Conservation (phyloP, 148 eudicot species). For the Amaranthus cruentus region DNA sequence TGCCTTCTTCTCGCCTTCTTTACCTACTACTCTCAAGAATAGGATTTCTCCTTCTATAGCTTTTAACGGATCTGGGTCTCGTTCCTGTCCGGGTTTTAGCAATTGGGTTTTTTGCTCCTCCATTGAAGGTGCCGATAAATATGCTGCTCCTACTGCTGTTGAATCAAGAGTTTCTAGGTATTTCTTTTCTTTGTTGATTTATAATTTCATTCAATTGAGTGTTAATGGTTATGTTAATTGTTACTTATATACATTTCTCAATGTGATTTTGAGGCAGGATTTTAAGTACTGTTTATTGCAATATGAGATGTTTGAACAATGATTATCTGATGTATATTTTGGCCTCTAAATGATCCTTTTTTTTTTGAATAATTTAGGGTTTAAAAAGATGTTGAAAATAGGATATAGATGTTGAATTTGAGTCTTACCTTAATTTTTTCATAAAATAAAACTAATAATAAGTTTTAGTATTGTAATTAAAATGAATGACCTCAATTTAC, state of each 20-base stretch:
- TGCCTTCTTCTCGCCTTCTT: slow-evolving; percentile 7
- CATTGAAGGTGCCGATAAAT: slow-evolving; percentile 23
- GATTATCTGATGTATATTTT: not conserved
- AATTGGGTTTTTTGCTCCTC: slow-evolving; percentile 43
- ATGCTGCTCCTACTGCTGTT: slow-evolving; percentile 16
- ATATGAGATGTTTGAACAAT: not conserved
- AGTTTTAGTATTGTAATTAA: too few relatives aligned
- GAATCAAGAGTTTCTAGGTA: slow-evolving; percentile 47
- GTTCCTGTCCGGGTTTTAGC: slow-evolving; percentile 26
- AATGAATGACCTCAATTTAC: too few relatives aligned
- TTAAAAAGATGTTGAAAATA: too few relatives aligned
- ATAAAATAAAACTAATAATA: not conserved
- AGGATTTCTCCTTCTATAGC: slow-evolving; percentile 9
- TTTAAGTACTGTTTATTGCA: not conserved
- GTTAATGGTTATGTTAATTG: not conserved
- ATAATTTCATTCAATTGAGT: too few relatives aligned
- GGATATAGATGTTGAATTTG: not conserved
- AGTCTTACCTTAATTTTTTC: not conserved
- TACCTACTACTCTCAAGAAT: slow-evolving; percentile 12
- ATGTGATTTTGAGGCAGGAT: not conserved
- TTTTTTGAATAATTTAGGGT: too few relatives aligned
- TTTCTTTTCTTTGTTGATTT: not conserved
- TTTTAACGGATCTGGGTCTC: slow-evolving; percentile 39
- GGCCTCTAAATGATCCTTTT: not conserved
- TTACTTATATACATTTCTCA: not conserved